Percentiles rank a stretch among this genome's conserved stretches.
phyloP scores from a whole-genome alignment of 805 yeast species.

The Isabelozyma gotoi region DNA sequence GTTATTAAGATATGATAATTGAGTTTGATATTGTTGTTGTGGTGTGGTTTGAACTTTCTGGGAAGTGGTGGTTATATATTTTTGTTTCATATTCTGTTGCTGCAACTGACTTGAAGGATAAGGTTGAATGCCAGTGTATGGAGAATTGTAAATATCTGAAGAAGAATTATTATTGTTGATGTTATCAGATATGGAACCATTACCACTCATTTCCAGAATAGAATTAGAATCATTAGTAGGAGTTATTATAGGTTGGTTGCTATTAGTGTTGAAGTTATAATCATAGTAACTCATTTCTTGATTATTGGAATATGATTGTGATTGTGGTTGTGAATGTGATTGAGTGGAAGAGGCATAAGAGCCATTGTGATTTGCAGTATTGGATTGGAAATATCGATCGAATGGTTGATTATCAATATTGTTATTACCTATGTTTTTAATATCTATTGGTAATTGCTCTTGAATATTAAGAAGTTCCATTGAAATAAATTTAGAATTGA shows the following conservation, averaged over 20 bases:
- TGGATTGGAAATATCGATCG: neutral
- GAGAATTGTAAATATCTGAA: neutral
- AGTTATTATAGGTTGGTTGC: neutral
- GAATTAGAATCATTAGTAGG: neutral
- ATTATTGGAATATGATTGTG: neutral
- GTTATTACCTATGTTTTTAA: neutral
- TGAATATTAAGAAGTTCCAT: conserved; percentile 1
- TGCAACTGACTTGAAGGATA: neutral
- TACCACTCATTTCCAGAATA: neutral
- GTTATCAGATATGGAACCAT: neutral
- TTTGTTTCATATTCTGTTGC: neutral
- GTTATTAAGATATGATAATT: no score
- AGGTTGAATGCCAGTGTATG: neutral
- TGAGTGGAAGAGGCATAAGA: neutral
- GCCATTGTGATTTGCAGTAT: neutral
- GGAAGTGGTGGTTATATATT: neutral
- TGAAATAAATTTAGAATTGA: neutral
- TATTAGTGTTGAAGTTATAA: neutral
- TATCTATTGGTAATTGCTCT: neutral
- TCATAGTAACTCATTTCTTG: neutral
- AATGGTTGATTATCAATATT: neutral
- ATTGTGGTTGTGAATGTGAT: neutral
- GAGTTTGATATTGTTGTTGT: neutral
- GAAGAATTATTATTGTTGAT: neutral
- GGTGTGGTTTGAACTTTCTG: neutral